A percentile compares a stretch with the other conserved stretches of the same genome.
Evolutionary conservation across 768 basidiomycete species (phyloP).

Genomic region (Imleria badia): DNA sequence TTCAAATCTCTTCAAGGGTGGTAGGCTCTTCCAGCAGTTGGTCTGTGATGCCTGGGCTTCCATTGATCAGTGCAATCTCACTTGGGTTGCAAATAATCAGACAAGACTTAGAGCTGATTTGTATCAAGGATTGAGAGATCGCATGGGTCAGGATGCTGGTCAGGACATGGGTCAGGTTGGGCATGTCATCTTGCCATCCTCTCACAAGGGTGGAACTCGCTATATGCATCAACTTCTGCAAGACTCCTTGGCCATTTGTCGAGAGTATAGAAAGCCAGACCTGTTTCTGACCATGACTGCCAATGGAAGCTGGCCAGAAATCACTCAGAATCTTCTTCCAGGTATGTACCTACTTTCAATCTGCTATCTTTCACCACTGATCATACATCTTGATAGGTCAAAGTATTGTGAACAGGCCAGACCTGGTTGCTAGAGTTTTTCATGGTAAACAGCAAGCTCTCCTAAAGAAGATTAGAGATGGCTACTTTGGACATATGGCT

Average conservation of each 20-base stretch:
- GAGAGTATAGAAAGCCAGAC: constrained; percentile 37
- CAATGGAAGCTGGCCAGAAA: constrained; percentile 52
- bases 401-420: constrained; percentile 42
- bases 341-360: constrained; percentile 10
- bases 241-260: constrained; percentile 46
- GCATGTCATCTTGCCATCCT: constrained; percentile 38
- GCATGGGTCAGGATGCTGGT: constrained; percentile 19
- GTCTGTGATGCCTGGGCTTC: constrained; percentile 46
- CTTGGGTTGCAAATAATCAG: constrained; percentile 37
- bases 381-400: constrained; percentile 24
- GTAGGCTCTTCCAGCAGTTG: constrained; percentile 45
- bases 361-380: no score
- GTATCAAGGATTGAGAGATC: constrained; percentile 37
- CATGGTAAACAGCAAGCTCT: constrained; percentile 39
- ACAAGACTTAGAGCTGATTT: constrained; percentile 32
- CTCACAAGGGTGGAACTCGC: constrained; percentile 39
- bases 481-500: constrained; percentile 41
- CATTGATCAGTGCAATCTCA: constrained; percentile 40
- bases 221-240: constrained; percentile 46
- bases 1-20: constrained; percentile 33
- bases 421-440: constrained; percentile 48
- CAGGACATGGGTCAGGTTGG: constrained; percentile 35
- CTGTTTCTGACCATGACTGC: constrained; percentile 54
- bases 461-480: constrained; percentile 36
- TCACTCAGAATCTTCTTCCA: constrained; percentile 36